Evolutionary conservation across 768 basidiomycete species (phyloP), one percentile per base, ranked within the genome.

Genomic region (Leucosporidium yakuticum): DNA sequence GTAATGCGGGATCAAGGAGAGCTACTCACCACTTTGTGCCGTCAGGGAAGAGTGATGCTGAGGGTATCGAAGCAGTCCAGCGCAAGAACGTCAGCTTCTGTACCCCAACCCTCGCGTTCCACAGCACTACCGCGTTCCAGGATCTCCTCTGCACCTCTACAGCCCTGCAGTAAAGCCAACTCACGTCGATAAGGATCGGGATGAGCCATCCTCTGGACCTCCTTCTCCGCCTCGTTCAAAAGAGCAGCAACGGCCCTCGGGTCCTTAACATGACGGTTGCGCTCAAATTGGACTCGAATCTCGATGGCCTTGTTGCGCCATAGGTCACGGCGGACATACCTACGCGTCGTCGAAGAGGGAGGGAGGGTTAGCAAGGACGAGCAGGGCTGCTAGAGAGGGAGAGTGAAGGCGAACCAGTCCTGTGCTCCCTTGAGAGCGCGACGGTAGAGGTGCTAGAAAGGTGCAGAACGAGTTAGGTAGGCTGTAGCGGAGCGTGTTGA

Each of bases 21-120:
- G 15, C n/a, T 2, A 84, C 87, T 74, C 76, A 94, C 93, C 93
- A 97, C 81, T 95, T 96, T n/a, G 91, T 92, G 67, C 94, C 94
- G 66, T 89, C 91, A 57, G 91, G 91, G 78, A 86, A 88, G 50
- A 84, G 76, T 57, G 93, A 84, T 67, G 88, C 94, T 97, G 62
- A 19, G 44, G 23, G 53, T n/a, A 36, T 17, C 20, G 27, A 71
- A 25, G 20, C 27, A 1, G 20, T n/a, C 4, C 1, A 44, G 39
- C 25, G 25, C 9, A n/a, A 4, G 29, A 49, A 12, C 31, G 31
- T 49, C 50, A 53, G 39, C 11, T 21, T 31, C 55, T 31, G 17
- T 29, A 25, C 8, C 54, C 15, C 54, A 39, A 34, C n/a, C 62
- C 23, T 65, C 44, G 61, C 15, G 20, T 39, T 57, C 32, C 36